Evolutionary conservation across 1,284 basidiomycete genomes (phyloP).

Genomic region (Tilletia horrida): DNA sequence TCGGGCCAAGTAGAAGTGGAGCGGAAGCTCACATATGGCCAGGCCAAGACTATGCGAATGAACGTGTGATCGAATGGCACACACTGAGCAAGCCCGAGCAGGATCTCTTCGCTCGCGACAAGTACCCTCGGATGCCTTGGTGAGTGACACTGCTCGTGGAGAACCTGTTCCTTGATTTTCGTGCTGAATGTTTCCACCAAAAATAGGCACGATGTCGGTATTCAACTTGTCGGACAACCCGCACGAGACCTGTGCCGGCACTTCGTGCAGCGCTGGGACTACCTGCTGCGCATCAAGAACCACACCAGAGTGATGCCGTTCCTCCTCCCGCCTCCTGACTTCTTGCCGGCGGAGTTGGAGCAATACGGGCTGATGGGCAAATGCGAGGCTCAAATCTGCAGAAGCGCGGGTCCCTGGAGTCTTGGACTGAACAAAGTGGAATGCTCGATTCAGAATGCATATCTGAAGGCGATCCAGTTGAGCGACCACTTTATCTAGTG

Average conservation of each 20-base stretch:
- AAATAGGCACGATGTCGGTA: conserved; percentile 74
- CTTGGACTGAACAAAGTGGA: conserved; percentile 78
- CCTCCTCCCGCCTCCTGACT: conserved; percentile 88
- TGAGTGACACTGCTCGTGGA: conserved; percentile 14
- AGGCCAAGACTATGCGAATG: conserved; percentile 91
- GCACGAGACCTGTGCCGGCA: conserved; percentile 91
- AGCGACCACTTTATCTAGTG: conserved; percentile 68
- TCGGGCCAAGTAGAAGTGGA: conserved; percentile 58
- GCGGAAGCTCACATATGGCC: conserved; percentile 72
- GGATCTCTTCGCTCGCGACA: conserved; percentile 87
- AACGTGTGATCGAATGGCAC: conserved; percentile 81
- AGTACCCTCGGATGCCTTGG: conserved; percentile 95
- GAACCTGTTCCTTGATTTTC: too few species aligned
- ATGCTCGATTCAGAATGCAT: conserved; percentile 91
- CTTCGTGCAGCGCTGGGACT: conserved; percentile 77
- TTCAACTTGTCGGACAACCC: conserved; percentile 94
- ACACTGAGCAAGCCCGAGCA: conserved; percentile 84
- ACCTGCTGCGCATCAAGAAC: conserved; percentile 60
- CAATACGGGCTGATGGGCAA: conserved; percentile 85
- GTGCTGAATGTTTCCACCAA: too few species aligned
- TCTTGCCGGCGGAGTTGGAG: conserved; percentile 74
- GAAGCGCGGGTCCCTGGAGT: conserved; percentile 93
- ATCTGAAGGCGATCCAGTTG: conserved; percentile 83
- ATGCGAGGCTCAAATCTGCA: conserved; percentile 94
- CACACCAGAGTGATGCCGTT: conserved; percentile 90